Percentiles rank a stretch among this genome's conserved stretches.
These are phyloP conservation scores for Nidularia pulvinata DNA, from an alignment of 768 basidiomycete species.

Conservation along the genomic window DNA sequence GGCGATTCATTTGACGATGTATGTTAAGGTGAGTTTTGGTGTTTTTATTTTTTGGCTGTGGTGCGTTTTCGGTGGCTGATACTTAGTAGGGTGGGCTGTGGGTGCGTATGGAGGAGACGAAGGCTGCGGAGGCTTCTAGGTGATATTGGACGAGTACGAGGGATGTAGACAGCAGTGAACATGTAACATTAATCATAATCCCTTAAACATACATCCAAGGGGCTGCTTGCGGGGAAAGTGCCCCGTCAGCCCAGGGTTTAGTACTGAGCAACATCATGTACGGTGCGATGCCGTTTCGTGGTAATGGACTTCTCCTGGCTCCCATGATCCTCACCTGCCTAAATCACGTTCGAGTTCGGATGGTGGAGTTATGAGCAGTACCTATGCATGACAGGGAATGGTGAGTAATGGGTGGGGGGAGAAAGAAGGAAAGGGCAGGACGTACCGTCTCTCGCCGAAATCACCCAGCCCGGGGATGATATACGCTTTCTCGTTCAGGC, in stretches of 20 bases:
- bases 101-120: not conserved
- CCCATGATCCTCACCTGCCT: too few species aligned
- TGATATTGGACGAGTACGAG: too few species aligned
- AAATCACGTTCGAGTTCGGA: too few species aligned
- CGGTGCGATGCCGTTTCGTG: too few species aligned
- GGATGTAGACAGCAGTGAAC: constrained; percentile 2
- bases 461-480: constrained; percentile 97
- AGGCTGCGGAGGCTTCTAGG: too few species aligned
- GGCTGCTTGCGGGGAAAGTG: too few species aligned
- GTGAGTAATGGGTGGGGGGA: not conserved
- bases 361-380: not conserved
- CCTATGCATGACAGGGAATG: not conserved
- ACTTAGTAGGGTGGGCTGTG: not conserved
- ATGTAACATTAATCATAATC: not conserved
- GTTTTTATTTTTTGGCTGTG: too few species aligned
- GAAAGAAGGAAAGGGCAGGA: not conserved
- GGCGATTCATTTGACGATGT: constrained; percentile 18
- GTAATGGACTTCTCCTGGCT: too few species aligned
- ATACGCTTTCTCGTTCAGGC: constrained; percentile 88
- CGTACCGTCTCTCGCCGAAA: constrained; percentile 87
- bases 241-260: too few species aligned
- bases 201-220: not conserved
- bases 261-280: too few species aligned
- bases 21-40: constrained; percentile 11
- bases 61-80: not conserved